Base-by-base conservation (phyloP, 1,284 basidiomycete species). In the Malassezia obtusa region DNA sequence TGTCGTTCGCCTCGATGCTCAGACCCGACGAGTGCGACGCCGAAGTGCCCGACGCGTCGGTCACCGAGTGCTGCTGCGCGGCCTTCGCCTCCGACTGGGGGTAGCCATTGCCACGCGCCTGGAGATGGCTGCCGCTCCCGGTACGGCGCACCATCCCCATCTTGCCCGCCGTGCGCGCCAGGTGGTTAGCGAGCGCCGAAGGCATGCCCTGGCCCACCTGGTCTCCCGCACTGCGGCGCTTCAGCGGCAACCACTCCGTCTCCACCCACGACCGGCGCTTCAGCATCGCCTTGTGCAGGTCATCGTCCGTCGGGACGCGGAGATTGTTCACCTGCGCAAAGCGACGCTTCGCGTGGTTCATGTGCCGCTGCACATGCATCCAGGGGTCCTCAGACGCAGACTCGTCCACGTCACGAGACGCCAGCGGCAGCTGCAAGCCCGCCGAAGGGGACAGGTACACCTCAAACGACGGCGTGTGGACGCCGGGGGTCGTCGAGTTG, bases 311-410 rank as follows among this genome's bases (percentile, higher is more conserved):
- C 2, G 82, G 83, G 9, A 69, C 77, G 14, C 75, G 75, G 39
- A 79, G 79, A 17, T 83, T 81, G 8, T 80, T 81, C 81, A 87
- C 84, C 50, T 79, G 82, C 4, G 84, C 84, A 52, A 82, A 77
- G 51, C 85, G 83, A 53, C 78, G 80, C 53, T 80, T 76, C 50
- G 80, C 78, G 47, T 81, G 80, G 75, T 86, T 86, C 58, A 84
- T 80, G 64, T 83, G 78, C 74, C 84, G 85, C 72, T 86, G 84
- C 40, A 83, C 74, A 50, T 59, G 49, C 30, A 64, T 52, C 45
- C 57, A 54, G 6, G 60, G 46, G 19, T 59, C 50, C 6, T 48
- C 33, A 46, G 47, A 57, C 17, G 14, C 35, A 14, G 8, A 11
- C 12, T 28, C 37, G 12, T 36, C 22, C 37, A 17, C 31, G 17